phyloP scores from a whole-genome alignment of 2,329 filamentous ascomycete species.

The Curvularia eragrostidis region DNA sequence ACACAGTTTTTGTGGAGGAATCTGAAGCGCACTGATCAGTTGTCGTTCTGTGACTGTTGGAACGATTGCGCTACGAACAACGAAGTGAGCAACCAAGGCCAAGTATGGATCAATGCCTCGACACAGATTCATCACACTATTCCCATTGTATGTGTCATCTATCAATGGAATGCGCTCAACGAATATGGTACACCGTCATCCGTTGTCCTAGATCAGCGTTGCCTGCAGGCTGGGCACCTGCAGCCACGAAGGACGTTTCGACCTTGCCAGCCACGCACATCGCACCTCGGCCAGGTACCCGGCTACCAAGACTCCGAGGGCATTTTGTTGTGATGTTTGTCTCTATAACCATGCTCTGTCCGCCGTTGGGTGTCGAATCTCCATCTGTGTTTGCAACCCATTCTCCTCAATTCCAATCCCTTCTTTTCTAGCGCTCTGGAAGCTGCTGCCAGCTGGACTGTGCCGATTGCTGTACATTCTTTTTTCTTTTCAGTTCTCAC shows the following conservation, averaged over 20 bases:
- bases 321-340: constrained; percentile 4
- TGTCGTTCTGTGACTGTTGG: neutral
- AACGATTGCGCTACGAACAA: constrained; percentile 11
- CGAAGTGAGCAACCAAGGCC: neutral
- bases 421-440: constrained; percentile 33
- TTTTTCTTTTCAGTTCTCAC: constrained; percentile 8
- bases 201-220: constrained; percentile 10
- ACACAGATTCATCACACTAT: neutral
- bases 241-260: constrained; percentile 17
- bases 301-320: constrained; percentile 20
- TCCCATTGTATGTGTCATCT: neutral
- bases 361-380: neutral
- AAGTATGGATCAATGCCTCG: neutral
- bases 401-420: constrained; percentile 16
- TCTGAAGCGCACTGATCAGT: constrained; percentile 5
- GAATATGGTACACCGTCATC: constrained; percentile 4
- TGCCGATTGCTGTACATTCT: constrained; percentile 16
- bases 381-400: constrained; percentile 8
- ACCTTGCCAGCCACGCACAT: constrained; percentile 11
- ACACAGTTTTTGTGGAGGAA: constrained; percentile 6
- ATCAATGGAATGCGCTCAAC: neutral
- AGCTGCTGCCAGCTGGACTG: constrained; percentile 40
- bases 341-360: constrained; percentile 15
- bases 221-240: constrained; percentile 11
- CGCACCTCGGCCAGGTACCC: constrained; percentile 11